Base-by-base conservation (phyloP, 805 yeast species). In the Brettanomyces bruxellensis region DNA sequence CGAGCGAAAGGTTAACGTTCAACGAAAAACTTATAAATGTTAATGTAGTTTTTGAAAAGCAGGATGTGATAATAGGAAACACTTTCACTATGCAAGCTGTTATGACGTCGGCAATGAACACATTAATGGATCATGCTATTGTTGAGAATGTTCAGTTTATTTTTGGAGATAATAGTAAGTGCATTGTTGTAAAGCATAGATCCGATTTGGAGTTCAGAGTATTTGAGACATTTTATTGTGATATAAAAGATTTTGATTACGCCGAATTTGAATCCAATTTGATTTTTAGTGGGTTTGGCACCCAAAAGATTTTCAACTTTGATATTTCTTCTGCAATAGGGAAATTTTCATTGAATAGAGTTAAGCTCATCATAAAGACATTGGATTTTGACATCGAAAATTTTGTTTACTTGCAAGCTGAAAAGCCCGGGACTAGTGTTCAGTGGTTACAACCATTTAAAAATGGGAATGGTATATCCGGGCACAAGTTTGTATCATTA, bases 61-160 rank as follows among this genome's bases (percentile, higher is more conserved):
- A 51, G 5, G 40, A 47, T 6, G 38, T 47, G 18, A 47, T 60
- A 5, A 39, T 60, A 12, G 55, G 53, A 25, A 61, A 60, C n/a
- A 36, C 46, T 1, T 46, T 55, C 5, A 25, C 45, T 3, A 49
- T 70, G 8, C 76, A 72, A 48, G 2, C 72, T 5, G 47, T 49
- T 1, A 38, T 72, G 22, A 50, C 48, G 5, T 64, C 65, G 3
- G 51, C 46, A n/a, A 50, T 57, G 28, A 65, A 64, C 49, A 45
- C 45, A 3, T 34, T 59, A 40, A 45, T 56, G 46, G 43, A 51
- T 2, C 22, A 45, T 6, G 28, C 57, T 5, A 43, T 48, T 6
- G 47, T 61, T 7, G 51, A 56, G 22, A 44, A 45, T n/a, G 12
- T 62, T 3, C 49, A 30, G 3, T 45, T 64, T 28, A 50, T 49